Base-by-base conservation (phyloP, 208 protist genomes). In the Acanthamoeba royreba region DNA sequence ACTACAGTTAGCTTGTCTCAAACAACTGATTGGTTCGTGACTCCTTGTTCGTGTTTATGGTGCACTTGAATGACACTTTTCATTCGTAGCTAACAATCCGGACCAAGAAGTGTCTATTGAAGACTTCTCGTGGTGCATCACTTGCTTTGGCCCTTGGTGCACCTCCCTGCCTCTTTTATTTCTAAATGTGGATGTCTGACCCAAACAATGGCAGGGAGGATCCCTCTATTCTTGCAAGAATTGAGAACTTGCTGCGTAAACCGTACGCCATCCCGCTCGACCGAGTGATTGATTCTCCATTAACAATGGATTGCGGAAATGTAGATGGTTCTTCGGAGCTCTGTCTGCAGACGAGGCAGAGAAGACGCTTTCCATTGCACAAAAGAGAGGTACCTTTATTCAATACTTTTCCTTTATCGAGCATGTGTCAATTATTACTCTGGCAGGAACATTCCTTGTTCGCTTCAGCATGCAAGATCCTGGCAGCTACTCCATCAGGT, bases 401-500 rank as follows among this genome's bases (percentile, higher is more conserved):
- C n/a, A n/a, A n/a, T n/a, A n/a, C n/a, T n/a, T n/a, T n/a, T n/a
- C n/a, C n/a, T 63, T 17, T 5, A 25, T 3, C 53, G 25, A 19
- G 4, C 15, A 19, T 19, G 53, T 19, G n/a, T n/a, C n/a, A n/a
- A n/a, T n/a, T n/a, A 79, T 58, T 8, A 0, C 40, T 1, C 8
- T 15, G 11, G 28, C 40, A 86, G 77, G 77, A 2, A 86, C 77
- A 0, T 91, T 91, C 43, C 35, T 91, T 11, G 53, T 91, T 22
- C 47, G 85, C 28, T 91, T 91, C 38, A 91, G 85, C 85, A 91
- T 45, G 40, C 33, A 91, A 13, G 85, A 91, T 22, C 85, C 85
- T 2, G 85, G 85, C 33, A 91, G 85, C 85, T 91, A 91, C 85
- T 91, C 85, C 40, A 91, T 91, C 85, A 66, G 47, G 49, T 53